Base-by-base conservation (phyloP, 179 eudicot genomes). In the Beta lomatogona region DNA sequence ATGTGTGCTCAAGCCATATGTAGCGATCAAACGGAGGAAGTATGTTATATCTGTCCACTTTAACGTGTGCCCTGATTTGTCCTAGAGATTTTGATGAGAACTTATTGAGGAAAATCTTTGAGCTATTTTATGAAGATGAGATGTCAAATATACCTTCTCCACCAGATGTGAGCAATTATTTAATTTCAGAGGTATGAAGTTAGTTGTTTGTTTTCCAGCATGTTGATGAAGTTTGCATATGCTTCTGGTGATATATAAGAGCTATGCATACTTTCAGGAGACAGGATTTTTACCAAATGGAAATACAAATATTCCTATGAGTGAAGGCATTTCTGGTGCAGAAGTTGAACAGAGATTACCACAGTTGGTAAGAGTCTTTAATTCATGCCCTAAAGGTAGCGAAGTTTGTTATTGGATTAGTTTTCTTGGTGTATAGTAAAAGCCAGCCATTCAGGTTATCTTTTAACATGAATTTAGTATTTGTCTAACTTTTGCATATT, bases 81-180 rank as follows among this genome's bases (percentile, higher is more conserved):
- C 21, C 44, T 85, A 96, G 99, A 81, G 98, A 96, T 73, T 96
- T 94, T 79, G 99, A 96, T 80, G 99, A 96, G 79, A 86, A 86
- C 81, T 45, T 96, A n/a, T 73, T 91, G 61, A 77, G 89, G 80
- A 91, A 84, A 87, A 89, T 94, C 63, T 83, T 86, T 63, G 97
- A 92, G 66, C 85, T 90, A 61, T 92, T 83, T 82, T 88, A 91
- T 82, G 99, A 96, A 88, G 98, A 96, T 84, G 99, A 92, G 63
- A 86, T 89, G 79, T 88, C 85, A 76, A 87, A 81, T 84, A 79
- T 96, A 81, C 99, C 98, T 83, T 73, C 85, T 44, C 88, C 96
- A 25, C 97, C 99, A 69, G 96, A 96, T 85, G 98, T 93, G 81
- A 88, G 98, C 96, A 96, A 88, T 86, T 96, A 89, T 84, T 88